Evolutionary conservation across 805 yeast species (phyloP).

Genomic region (Yamadazyma sp.): DNA sequence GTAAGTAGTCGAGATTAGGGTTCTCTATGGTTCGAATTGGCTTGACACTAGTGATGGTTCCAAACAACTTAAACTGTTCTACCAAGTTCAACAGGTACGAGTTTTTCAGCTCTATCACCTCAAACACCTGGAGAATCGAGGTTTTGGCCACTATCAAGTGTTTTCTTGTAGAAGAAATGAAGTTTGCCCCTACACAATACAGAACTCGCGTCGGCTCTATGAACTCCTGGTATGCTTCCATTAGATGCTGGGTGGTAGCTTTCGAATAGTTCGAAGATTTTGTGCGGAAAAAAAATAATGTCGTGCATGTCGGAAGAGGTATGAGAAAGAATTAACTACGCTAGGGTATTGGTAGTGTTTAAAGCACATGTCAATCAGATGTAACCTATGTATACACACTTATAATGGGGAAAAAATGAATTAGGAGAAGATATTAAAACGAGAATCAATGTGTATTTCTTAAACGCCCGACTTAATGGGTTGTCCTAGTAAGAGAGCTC

Average conservation of each 20-base stretch:
- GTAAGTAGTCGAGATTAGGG: slow-evolving; percentile 55
- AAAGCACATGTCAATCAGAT: no score
- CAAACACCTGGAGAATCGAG: slow-evolving; percentile 63
- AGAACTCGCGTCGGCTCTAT: slow-evolving; percentile 73
- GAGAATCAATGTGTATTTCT: neutral
- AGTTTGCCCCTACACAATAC: slow-evolving; percentile 55
- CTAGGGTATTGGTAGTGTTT: no score
- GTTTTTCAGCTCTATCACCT: slow-evolving; percentile 32
- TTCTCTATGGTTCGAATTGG: slow-evolving; percentile 48
- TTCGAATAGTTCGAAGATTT: no score
- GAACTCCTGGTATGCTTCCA: slow-evolving; percentile 81
- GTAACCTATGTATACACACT: no score
- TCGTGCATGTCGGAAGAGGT: slow-evolving; percentile 5
- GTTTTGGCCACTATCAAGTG: slow-evolving; percentile 73
- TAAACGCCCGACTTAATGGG: neutral
- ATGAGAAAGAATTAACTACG: no score
- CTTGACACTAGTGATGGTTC: slow-evolving; percentile 60
- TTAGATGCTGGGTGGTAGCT: no score
- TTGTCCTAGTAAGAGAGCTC: slow-evolving; percentile 11
- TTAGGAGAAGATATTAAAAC: no score
- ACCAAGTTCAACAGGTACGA: slow-evolving; percentile 34
- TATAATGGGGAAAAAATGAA: no score
- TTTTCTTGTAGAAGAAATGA: slow-evolving; percentile 42
- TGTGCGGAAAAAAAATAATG: neutral
- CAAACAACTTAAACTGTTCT: slow-evolving; percentile 71